Percentiles rank a stretch among this genome's conserved stretches.
Evolutionary conservation across 345 rosid species (phyloP).

Genomic region (Dipteronia sinensis): DNA sequence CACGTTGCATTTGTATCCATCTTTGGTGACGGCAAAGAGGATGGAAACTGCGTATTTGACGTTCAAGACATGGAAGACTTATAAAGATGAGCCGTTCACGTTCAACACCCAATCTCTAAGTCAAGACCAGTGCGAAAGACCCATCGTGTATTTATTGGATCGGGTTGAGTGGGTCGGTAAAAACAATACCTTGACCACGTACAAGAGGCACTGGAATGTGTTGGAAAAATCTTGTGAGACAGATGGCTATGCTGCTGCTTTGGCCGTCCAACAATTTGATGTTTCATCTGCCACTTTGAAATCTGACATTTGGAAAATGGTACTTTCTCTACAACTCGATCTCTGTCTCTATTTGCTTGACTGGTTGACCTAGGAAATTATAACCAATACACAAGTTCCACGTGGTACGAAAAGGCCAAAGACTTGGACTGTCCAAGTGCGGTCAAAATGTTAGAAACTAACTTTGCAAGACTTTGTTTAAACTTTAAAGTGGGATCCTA

Average conservation of each 20-base stretch:
- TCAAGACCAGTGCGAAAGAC: conserved; percentile 56
- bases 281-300: conserved; percentile 46
- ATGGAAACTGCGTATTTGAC: conserved; percentile 66
- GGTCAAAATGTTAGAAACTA: no score
- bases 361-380: no score
- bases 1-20: conserved; percentile 67
- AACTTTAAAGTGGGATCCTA: not conserved
- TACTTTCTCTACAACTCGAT: conserved; percentile 16
- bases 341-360: not conserved
- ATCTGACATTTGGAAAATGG: conserved; percentile 65
- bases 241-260: conserved; percentile 36
- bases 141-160: conserved; percentile 68
- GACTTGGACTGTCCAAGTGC: no score
- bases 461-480: no score
- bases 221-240: conserved; percentile 36
- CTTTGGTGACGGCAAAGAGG: conserved; percentile 49
- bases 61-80: conserved; percentile 73
- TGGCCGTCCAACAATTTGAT: conserved; percentile 42
- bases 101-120: conserved; percentile 68
- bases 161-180: conserved; percentile 33
- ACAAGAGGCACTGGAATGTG: conserved; percentile 42
- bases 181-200: conserved; percentile 51
- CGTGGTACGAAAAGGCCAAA: no score
- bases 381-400: no score
- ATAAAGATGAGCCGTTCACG: conserved; percentile 63